Percentiles rank a stretch among this genome's conserved stretches.
Conservation (phyloP, 169 alveolate species). For the Cryptosporidium meleagridis region DNA sequence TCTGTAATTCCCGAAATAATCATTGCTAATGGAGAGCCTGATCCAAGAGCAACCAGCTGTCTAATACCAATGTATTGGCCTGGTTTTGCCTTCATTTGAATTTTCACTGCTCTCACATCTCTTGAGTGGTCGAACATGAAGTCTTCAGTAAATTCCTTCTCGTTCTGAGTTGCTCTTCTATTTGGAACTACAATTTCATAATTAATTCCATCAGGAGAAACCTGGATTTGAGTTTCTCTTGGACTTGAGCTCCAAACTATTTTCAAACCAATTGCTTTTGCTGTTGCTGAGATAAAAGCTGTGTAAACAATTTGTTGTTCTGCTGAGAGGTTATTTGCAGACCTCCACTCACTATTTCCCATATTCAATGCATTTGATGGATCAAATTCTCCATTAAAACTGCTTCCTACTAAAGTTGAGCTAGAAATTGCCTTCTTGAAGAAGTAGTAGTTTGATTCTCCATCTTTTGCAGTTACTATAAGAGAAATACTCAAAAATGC, state of each 20-base stretch:
- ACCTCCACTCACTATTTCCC: constrained; percentile 72
- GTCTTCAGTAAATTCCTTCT: constrained; percentile 56
- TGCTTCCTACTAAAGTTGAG: constrained; percentile 49
- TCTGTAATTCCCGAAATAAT: constrained; percentile 88
- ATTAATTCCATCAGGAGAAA: constrained; percentile 79
- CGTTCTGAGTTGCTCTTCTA: constrained; percentile 79
- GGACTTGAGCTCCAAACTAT: constrained; percentile 69
- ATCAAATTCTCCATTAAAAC: constrained; percentile 65
- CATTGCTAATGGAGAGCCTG: constrained; percentile 88
- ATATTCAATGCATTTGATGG: constrained; percentile 62
- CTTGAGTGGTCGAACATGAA: constrained; percentile 65
- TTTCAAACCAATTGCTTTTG: constrained; percentile 59
- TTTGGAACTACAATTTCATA: constrained; percentile 77
- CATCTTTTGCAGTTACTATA: constrained; percentile 26
- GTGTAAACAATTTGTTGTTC: constrained; percentile 60
- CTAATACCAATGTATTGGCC: constrained; percentile 90
- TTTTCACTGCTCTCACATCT: constrained; percentile 78
- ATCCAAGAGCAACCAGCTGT: constrained; percentile 86
- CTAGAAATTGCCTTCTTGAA: constrained; percentile 45
- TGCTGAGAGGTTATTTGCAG: constrained; percentile 29
- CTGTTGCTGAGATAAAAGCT: constrained; percentile 71
- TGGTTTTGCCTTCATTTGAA: constrained; percentile 84
- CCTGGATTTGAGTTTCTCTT: constrained; percentile 76
- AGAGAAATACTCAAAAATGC: constrained; percentile 10
- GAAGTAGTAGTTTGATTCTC: constrained; percentile 64